phyloP scores from a whole-genome alignment of 495 filamentous ascomycete species.

The Hypomontagnella submonticulosa region DNA sequence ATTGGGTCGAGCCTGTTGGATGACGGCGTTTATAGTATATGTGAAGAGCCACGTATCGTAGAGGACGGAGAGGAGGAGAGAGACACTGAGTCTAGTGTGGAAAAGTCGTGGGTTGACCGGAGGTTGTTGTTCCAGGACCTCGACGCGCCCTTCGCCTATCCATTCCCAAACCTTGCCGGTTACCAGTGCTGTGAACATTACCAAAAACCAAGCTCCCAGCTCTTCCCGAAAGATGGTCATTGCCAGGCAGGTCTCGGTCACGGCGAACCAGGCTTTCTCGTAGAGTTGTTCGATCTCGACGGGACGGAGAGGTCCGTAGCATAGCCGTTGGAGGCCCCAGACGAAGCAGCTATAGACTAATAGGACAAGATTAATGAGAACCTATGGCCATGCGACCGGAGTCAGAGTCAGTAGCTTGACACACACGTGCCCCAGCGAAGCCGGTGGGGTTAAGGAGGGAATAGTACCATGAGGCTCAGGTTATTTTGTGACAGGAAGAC shows the following conservation, averaged over 20 bases:
- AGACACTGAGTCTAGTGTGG: conserved; percentile 81
- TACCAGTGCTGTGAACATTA: conserved; percentile 94
- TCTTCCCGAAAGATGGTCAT: conserved; percentile 99
- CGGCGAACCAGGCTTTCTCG: conserved; percentile 96
- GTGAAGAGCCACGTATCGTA: conserved; percentile 81
- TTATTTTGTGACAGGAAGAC: conserved; percentile 97
- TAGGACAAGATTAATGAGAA: conserved; percentile 88
- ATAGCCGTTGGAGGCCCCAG: conserved; percentile 86
- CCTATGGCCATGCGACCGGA: conserved; percentile 57
- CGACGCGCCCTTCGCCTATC: conserved; percentile 95
- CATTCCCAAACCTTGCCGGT: conserved; percentile 97
- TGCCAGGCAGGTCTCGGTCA: conserved; percentile 94
- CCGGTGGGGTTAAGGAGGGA: conserved; percentile 2
- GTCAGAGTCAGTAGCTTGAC: conserved; percentile 36
- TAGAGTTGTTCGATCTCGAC: conserved; percentile 97
- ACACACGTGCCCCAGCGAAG: background rate
- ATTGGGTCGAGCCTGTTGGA: conserved; percentile 85
- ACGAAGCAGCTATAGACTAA: conserved; percentile 79
- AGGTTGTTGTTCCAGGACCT: conserved; percentile 94
- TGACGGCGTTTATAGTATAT: conserved; percentile 83
- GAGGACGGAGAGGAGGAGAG: conserved; percentile 77
- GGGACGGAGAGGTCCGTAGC: conserved; percentile 90
- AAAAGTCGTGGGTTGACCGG: conserved; percentile 91
- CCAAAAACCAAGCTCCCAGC: conserved; percentile 89
- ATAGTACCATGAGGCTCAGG: conserved; percentile 86